A percentile compares a stretch with the other conserved stretches of the same genome.
Conservation (phyloP, 768 basidiomycete species). For the Trametopsis cervina region DNA sequence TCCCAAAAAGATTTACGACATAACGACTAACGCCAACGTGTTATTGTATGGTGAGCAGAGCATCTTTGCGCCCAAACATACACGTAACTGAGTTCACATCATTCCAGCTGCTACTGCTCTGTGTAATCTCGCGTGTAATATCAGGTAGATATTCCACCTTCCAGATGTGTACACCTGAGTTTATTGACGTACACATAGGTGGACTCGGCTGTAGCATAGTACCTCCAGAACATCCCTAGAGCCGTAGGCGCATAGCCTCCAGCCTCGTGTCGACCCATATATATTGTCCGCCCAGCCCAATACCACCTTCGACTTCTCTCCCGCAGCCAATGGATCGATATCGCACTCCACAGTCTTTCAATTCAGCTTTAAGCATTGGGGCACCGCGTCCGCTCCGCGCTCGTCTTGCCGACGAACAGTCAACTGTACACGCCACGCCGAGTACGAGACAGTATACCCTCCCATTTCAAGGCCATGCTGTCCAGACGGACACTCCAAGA, state of each 20-base stretch:
- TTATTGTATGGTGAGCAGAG: too few relatives aligned
- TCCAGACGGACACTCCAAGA: not conserved
- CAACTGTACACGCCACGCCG: not conserved
- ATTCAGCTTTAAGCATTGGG: conserved; percentile 2
- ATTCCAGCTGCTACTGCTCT: too few relatives aligned
- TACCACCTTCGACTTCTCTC: not conserved
- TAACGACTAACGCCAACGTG: too few relatives aligned
- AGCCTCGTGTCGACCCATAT: conserved; percentile 7
- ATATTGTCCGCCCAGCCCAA: not conserved
- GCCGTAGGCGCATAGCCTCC: not conserved
- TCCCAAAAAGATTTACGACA: too few relatives aligned
- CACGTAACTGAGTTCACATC: too few relatives aligned
- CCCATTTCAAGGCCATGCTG: not conserved
- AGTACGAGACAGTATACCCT: not conserved
- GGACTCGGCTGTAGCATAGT: too few relatives aligned
- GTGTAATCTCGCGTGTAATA: too few relatives aligned
- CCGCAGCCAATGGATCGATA: conserved; percentile 2
- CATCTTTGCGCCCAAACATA: too few relatives aligned
- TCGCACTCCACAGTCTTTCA: conserved; percentile 4
- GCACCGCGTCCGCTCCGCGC: conserved; percentile 9
- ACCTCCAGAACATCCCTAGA: not conserved
- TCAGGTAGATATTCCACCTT: too few relatives aligned
- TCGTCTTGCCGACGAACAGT: conserved; percentile 1
- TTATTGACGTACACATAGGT: too few relatives aligned
- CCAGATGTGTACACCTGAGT: too few relatives aligned